Evolutionary conservation across 2,329 filamentous ascomycete species (phyloP), one percentile per base, ranked within the genome.

Genomic region (Leptosphaerulina australis): DNA sequence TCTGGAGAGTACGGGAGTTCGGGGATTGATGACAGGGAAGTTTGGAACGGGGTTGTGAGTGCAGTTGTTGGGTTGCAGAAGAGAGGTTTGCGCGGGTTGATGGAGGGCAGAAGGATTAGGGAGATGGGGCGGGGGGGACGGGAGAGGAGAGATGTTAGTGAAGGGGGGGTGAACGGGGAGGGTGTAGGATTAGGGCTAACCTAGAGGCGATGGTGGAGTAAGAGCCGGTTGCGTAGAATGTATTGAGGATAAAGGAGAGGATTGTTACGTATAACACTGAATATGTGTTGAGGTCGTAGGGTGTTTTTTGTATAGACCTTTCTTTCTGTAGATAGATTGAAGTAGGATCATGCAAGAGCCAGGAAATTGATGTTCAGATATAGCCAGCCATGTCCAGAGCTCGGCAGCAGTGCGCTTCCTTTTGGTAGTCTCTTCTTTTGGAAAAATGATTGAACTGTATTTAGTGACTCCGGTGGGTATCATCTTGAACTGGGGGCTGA

Each of bases 41-140:
- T 93, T 0, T 99, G 94, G 93, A 80, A 75, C 64, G 86, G 88
- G 50, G 84, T 95, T 76, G 73, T 93, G 25, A 92, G 89, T 76
- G 90, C 90, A 38, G 93, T 97, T 2, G 96, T 99, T 60, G 94
- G 94, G 0, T 71, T 99, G 58, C 94, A 99, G 78, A 99, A 99
- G 78, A 82, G 94, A 44, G 94, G 94, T 0, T 73, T 99, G 26
- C 81, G 93, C 51, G 94, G 94, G 0, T 73, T 99, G 60, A 97
- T 99, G 94, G 94, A 97, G 73, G 93, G 93, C 3, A 80, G 93
- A 34, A 81, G 93, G 53, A 86, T 97, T 78, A 80, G 92, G 34
- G 91, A 96, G 71, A 79, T 90, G 57, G 82, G 81, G 10, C 74
- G 75, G 52, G 54, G 58, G 72, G 51, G 57, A n/a, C 26, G 50